Evolutionary conservation across 148 eudicot species (phyloP).

Genomic region (Rhododendron vialii): DNA sequence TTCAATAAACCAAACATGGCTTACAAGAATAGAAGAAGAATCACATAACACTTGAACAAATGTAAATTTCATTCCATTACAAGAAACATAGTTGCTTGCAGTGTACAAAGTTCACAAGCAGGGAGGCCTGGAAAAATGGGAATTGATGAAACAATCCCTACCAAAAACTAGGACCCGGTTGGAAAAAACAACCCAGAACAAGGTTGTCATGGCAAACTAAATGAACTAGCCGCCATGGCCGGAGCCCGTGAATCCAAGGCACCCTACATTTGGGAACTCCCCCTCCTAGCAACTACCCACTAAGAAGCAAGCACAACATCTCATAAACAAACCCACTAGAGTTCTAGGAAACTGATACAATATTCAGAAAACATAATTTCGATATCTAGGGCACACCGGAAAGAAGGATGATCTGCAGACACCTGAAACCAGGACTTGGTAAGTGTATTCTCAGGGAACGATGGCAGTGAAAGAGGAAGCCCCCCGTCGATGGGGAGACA

Average conservation of each 20-base stretch:
- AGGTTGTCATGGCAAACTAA: conserved; percentile 44
- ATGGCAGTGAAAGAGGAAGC: conserved; percentile 32
- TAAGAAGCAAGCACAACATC: neutral
- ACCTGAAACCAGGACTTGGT: conserved; percentile 21
- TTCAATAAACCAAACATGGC: neutral
- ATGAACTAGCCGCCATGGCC: conserved; percentile 32
- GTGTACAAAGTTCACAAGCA: conserved; percentile 18
- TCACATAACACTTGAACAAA: neutral
- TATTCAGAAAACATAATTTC: conserved; percentile 18
- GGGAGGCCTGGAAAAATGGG: conserved; percentile 18
- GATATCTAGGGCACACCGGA: conserved; percentile 17
- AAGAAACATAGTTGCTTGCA: conserved; percentile 11
- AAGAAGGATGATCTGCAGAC: neutral
- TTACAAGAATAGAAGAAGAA: neutral
- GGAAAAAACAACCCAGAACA: conserved; percentile 33
- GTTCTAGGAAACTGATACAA: conserved; percentile 5
- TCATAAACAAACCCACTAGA: conserved; percentile 8
- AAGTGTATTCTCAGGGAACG: conserved; percentile 23
- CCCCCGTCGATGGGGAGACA: conserved; percentile 13
- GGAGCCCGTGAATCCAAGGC: conserved; percentile 28
- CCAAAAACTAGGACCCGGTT: conserved; percentile 28
- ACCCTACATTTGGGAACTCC: conserved; percentile 18
- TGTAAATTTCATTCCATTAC: neutral
- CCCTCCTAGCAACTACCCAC: conserved; percentile 19
- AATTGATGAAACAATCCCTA: conserved; percentile 17